phyloP scores from a whole-genome alignment of 2,329 filamentous ascomycete genomes.

The Aspergillus eucalypticola region DNA sequence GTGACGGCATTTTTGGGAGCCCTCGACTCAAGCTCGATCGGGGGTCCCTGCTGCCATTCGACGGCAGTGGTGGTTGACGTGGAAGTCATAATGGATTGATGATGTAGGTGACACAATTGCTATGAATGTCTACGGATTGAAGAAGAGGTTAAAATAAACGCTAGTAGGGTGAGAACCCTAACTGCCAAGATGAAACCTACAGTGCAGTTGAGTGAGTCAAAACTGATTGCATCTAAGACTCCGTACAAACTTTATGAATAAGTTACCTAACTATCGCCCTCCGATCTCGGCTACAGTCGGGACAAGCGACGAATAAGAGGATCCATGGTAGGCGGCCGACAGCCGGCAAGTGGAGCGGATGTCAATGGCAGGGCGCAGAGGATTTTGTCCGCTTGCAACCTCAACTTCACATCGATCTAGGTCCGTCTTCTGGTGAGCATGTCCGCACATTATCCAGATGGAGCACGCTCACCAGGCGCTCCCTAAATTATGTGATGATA shows the following conservation, averaged over 20 bases:
- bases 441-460: neutral
- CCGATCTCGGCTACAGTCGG: neutral
- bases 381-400: neutral
- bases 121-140: neutral
- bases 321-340: neutral
- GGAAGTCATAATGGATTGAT: neutral
- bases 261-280: neutral
- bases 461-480: neutral
- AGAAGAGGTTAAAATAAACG: no score
- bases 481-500: neutral
- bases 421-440: neutral
- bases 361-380: neutral
- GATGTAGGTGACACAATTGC: neutral
- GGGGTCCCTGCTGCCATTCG: neutral
- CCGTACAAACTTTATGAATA: no score
- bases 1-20: neutral
- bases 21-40: slow-evolving; percentile 1
- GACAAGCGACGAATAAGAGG: neutral
- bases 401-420: neutral
- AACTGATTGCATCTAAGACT: neutral
- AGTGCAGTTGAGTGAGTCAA: neutral
- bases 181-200: no score
- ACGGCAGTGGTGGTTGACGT: slow-evolving; percentile 2
- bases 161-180: neutral
- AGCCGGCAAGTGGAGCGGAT: slow-evolving; percentile 2